Conservation (phyloP, 345 rosid species). For the Syzygium aromaticum region DNA sequence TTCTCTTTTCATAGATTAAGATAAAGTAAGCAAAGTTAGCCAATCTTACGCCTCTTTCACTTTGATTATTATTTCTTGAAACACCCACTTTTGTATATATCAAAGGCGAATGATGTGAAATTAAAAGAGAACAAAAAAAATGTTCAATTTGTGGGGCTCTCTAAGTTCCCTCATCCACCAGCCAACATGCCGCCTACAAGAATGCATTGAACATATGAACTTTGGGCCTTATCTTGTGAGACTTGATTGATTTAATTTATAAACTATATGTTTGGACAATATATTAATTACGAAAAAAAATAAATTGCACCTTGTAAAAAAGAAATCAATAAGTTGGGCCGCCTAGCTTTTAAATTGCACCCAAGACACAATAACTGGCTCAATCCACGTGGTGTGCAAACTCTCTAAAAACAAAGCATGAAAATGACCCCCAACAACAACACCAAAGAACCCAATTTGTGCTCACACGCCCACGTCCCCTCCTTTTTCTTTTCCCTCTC, state of each 20-base stretch:
- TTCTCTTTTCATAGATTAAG: not conserved
- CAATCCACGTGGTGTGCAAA: not conserved
- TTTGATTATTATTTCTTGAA: not conserved
- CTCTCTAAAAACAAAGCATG: not conserved
- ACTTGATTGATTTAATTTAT: not conserved
- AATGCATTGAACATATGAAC: too few relatives aligned
- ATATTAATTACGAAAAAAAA: not conserved
- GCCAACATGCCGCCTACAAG: too few relatives aligned
- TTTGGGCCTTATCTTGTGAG: not conserved
- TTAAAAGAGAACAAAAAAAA: not conserved
- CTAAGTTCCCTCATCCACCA: too few relatives aligned
- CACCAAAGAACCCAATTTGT: not conserved
- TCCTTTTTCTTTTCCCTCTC: not conserved
- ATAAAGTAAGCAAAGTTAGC: not conserved
- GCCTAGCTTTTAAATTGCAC: too few relatives aligned
- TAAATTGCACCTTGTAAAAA: not conserved
- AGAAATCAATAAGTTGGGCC: not conserved
- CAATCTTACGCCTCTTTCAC: not conserved
- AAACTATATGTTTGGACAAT: not conserved
- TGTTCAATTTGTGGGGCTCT: not conserved
- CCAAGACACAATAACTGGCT: not conserved
- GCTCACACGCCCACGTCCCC: not conserved
- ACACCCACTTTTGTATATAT: not conserved
- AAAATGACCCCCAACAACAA: not conserved
- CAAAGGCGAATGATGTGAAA: not conserved